These are phyloP conservation scores for Phialemonium atrogriseum DNA, from an alignment of 2,329 filamentous ascomycete genomes.

Conservation along the genomic window DNA sequence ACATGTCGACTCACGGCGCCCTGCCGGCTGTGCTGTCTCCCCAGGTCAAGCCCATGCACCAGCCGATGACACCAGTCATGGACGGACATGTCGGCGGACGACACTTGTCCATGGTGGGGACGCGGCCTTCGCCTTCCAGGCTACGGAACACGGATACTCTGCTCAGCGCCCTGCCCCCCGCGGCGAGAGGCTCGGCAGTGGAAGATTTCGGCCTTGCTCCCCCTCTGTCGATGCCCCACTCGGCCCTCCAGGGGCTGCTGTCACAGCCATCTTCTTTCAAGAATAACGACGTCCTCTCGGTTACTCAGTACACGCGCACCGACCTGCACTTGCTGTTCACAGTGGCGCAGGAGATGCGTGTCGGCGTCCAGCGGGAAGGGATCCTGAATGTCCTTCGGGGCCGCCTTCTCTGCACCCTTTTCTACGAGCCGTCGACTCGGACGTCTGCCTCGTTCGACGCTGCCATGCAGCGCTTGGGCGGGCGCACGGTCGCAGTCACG, in stretches of 20 bases:
- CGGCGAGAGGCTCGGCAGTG: constrained; percentile 18
- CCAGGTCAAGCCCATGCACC: constrained; percentile 39
- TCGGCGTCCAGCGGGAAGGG: constrained; percentile 87
- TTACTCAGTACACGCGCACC: constrained; percentile 78
- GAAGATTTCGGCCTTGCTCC: constrained; percentile 39
- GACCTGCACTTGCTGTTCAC: constrained; percentile 94
- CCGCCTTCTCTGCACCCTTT: constrained; percentile 81
- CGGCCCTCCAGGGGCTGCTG: constrained; percentile 64
- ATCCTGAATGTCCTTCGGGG: constrained; percentile 81
- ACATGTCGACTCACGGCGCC: constrained; percentile 64
- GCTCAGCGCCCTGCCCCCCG: constrained; percentile 15
- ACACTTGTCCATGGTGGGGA: constrained; percentile 23
- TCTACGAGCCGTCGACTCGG: constrained; percentile 95
- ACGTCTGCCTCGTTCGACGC: constrained; percentile 95
- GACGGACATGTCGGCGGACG: constrained; percentile 24
- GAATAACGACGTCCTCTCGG: constrained; percentile 81
- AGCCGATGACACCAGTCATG: constrained; percentile 16
- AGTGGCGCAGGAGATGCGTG: constrained; percentile 93
- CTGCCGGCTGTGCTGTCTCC: constrained; percentile 47
- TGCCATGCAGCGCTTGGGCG: constrained; percentile 96
- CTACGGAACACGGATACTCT: constrained; percentile 26
- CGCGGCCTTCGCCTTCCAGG: constrained; percentile 23
- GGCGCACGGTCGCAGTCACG: constrained; percentile 72
- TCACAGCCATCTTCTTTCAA: constrained; percentile 75
- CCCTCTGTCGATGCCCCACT: constrained; percentile 41